Base-by-base conservation (phyloP, 768 basidiomycete species). In the Cyclocybe cylindracea region DNA sequence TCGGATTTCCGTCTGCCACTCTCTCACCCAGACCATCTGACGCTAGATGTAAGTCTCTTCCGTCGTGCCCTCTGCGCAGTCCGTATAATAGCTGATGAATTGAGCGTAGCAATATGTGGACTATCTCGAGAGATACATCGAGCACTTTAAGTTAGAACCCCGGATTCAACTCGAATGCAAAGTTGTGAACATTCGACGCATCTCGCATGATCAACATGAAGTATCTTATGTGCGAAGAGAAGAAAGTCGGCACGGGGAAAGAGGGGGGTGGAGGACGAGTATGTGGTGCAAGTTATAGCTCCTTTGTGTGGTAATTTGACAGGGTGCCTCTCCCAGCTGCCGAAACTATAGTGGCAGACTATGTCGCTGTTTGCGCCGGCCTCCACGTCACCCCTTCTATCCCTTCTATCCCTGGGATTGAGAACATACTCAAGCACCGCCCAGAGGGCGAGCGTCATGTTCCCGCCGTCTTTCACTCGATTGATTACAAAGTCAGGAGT, bases 1-100 rank as follows among this genome's bases (percentile, higher is more conserved):
- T 79, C 78, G 31, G 83, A 85, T 63, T 84, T 80, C 63, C 78
- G 83, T 10, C 63, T 81, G 29, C 76, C 80, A 9, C 53, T 71
- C 9, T 63, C 66, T 10, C 75, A 79, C 50, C 61, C 68, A 10
- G 81, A 83, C 60, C 80, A 83, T 57, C 60, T 80, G 18, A 74
- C 74, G 2, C 58, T 80, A 5, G 66, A 71, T 57, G 75, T 74
- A 48, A 44, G 53, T 45, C 18, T 13, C 6, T 42, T 34, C 14
- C 39, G 33, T 7, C n/a, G 10, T 31, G n/a, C 11, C 11, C 13
- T 35, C 31, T 34, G 33, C n/a, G 19, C 10, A 8, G 18, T 32
- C 34, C 11, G 13, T 7, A 10, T 40, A 7, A 2, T n/a, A 9
- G 29, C 24, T 19, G 10, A n/a, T 13, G 31, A 39, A 48, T 19